Base-by-base conservation (phyloP, 2,329 filamentous ascomycete genomes). In the Xylariaceae sp. region DNA sequence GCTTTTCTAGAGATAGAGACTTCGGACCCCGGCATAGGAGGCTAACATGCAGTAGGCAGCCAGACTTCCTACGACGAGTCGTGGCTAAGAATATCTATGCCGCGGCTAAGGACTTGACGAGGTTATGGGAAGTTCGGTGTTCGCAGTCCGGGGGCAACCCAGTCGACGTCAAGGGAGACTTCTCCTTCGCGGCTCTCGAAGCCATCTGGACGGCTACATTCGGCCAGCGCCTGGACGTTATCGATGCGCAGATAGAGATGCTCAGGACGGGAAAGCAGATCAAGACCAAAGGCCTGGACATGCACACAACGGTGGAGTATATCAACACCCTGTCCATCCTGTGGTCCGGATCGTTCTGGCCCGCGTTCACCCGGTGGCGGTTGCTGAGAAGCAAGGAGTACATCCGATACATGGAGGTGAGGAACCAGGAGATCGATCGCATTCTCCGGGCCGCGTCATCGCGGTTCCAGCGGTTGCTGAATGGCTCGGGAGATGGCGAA, bases 381-480 rank as follows among this genome's bases (percentile, higher is more conserved):
- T 43, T 61, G 40, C 44, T 48, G 48, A 45, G 52, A 5, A 56
- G 50, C 42, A 6, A 46, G 4, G 47, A 46, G 3, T 69, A 64
- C 43, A 56, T 60, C 7, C 55, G 52, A 16, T 65, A 64, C 50
- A 59, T 51, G 21, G 59, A 50, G 12, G 52, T 56, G 18, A 62
- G 61, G 40, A 50, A 67, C 53, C 32, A 26, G 2, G 66, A 68
- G 48, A 57, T 69, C 32, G 53, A 55, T 1, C 54, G 59, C 9
- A 61, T 69, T 6, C 61, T 70, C 40, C 51, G 53, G 7, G 57
- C 47, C 7, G 65, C 68, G 2, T 57, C 60, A 2, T 61, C 60
- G 20, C 59, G 63, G 2, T 63, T 67, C 44, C 44, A 64, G 32
- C 47, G 53, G 6, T 9, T 66, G 5, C 52, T 61, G 21, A 53